These are phyloP conservation scores for Aspergillus intermedius DNA, from an alignment of 2,329 filamentous ascomycete genomes.

Conservation along the genomic window DNA sequence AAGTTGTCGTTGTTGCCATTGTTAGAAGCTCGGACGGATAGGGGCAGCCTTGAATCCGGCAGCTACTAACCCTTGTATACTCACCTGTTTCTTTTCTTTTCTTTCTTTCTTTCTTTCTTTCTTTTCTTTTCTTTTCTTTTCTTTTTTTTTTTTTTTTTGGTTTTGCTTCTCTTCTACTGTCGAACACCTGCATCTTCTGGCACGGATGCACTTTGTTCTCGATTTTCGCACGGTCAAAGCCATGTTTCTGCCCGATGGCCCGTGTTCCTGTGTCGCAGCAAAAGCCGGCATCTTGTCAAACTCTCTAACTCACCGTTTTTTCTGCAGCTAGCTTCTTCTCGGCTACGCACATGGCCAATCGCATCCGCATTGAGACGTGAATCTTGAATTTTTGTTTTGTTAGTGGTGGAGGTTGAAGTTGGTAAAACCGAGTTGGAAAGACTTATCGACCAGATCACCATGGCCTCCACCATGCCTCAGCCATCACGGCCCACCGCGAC, in stretches of 20 bases:
- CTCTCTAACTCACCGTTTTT: neutral
- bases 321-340: neutral
- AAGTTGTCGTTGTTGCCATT: neutral
- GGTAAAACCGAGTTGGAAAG: too few relatives aligned
- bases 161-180: too few relatives aligned
- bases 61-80: neutral
- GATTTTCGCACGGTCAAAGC: neutral
- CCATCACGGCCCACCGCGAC: constrained; percentile 56
- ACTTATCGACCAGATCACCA: constrained; percentile 4
- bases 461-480: constrained; percentile 52
- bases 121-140: too few relatives aligned
- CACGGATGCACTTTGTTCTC: neutral
- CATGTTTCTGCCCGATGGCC: neutral
- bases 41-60: neutral
- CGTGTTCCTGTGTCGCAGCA: too few relatives aligned
- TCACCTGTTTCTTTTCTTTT: too few relatives aligned
- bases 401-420: neutral
- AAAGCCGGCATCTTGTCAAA: neutral
- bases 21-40: neutral
- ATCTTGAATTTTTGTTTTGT: neutral
- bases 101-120: too few relatives aligned
- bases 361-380: neutral
- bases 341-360: neutral
- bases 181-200: too few relatives aligned
- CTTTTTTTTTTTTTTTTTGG: too few relatives aligned